Conservation (phyloP, 345 rosid species). For the Eucalyptus coolabah region DNA sequence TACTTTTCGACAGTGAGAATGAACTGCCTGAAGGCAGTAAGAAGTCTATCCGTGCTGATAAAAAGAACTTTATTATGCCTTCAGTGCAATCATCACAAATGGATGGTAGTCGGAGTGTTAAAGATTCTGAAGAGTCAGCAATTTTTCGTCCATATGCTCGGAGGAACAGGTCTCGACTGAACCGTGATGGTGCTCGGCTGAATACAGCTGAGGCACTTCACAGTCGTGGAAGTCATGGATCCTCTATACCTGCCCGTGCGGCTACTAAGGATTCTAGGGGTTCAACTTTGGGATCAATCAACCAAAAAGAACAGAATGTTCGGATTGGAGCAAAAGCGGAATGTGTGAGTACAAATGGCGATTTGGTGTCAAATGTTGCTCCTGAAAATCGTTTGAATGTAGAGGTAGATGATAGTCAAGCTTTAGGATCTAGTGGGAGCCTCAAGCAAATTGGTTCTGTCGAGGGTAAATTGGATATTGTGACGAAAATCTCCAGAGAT, state of each 20-base stretch:
- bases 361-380: constrained; percentile 25
- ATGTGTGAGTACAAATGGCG: constrained; percentile 48
- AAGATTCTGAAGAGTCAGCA: constrained; percentile 96
- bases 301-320: constrained; percentile 42
- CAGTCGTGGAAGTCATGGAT: constrained; percentile 62
- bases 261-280: constrained; percentile 48
- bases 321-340: constrained; percentile 30
- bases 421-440: constrained; percentile 15
- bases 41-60: constrained; percentile 26
- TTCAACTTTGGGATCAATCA: constrained; percentile 37
- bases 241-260: constrained; percentile 38
- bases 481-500: constrained; percentile 9
- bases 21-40: constrained; percentile 50
- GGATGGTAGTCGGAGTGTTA: constrained; percentile 53
- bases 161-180: constrained; percentile 82
- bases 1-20: constrained; percentile 74
- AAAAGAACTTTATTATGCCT: constrained; percentile 39
- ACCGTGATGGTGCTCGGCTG: constrained; percentile 74
- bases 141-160: constrained; percentile 96
- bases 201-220: constrained; percentile 64
- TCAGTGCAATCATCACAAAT: constrained; percentile 61
- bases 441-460: constrained; percentile 18
- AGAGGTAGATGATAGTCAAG: constrained; percentile 34
- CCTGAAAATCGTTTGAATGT: constrained; percentile 24
- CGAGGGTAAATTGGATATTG: constrained; percentile 23